A percentile compares a stretch with the other conserved stretches of the same genome.
phyloP scores from a whole-genome alignment of 306 rosid genomes.

The Cicer pinnatifidum region DNA sequence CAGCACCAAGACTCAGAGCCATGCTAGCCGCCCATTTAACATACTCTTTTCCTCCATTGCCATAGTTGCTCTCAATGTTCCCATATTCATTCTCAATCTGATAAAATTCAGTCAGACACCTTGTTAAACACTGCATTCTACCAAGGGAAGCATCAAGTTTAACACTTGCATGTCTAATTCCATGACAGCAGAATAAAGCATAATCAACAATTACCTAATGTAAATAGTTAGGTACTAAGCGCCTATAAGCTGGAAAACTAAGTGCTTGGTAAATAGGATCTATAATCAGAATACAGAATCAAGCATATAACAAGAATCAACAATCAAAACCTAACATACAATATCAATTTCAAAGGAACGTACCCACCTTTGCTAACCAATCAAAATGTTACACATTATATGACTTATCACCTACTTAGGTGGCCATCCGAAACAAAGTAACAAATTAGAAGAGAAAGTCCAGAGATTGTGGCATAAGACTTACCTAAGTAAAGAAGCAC shows the following conservation, averaged over 20 bases:
- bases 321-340: slow-evolving; percentile 9
- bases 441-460: slow-evolving; percentile 38
- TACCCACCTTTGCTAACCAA: slow-evolving; percentile 20
- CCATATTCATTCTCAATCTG: slow-evolving; percentile 99
- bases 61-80: slow-evolving; percentile 75
- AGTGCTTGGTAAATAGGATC: slow-evolving; percentile 10
- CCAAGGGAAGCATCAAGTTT: slow-evolving; percentile 32
- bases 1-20: slow-evolving; percentile 92
- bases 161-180: slow-evolving; percentile 32
- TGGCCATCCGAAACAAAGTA: slow-evolving; percentile 28
- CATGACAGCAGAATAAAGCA: slow-evolving; percentile 32
- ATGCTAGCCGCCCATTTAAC: slow-evolving; percentile 89
- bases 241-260: slow-evolving; percentile 33
- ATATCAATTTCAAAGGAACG: slow-evolving; percentile 21
- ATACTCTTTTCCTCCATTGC: slow-evolving; percentile 82
- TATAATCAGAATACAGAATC: slow-evolving; percentile 18
- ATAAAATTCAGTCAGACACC: slow-evolving; percentile 42
- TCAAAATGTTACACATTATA: slow-evolving; percentile 15
- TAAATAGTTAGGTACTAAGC: slow-evolving; percentile 16
- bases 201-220: slow-evolving; percentile 20
- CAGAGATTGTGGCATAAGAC: slow-evolving; percentile 38
- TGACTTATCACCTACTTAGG: slow-evolving; percentile 30
- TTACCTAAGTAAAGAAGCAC: slow-evolving; percentile 19
- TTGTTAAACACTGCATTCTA: slow-evolving; percentile 43
- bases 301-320: slow-evolving; percentile 22